Evolutionary conservation across 345 rosid genomes (phyloP).

Genomic region (Odontarrhena argentea): DNA sequence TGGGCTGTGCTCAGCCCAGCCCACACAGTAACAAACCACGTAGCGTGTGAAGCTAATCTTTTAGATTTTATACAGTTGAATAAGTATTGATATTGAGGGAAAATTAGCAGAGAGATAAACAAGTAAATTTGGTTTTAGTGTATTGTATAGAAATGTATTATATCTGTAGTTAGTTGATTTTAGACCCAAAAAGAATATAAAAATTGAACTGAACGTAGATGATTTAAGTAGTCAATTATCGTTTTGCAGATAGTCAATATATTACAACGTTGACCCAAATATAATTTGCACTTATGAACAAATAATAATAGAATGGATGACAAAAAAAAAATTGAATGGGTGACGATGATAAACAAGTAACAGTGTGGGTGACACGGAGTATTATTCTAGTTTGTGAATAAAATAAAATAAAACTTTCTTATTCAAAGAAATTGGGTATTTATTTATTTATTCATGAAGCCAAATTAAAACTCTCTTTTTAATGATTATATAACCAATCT

Average conservation of each 20-base stretch:
- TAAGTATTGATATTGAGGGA: background rate
- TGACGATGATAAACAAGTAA: background rate
- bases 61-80: background rate
- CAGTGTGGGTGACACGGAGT: constrained; percentile 19
- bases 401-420: background rate
- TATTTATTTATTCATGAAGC: background rate
- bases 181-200: no score
- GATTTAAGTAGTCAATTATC: constrained; percentile 15
- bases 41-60: constrained; percentile 35
- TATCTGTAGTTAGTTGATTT: background rate
- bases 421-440: background rate
- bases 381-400: background rate
- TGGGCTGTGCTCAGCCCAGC: no score
- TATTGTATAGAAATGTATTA: constrained; percentile 2
- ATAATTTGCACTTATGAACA: background rate
- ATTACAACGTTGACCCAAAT: constrained; percentile 10
- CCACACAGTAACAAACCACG: constrained; percentile 8
- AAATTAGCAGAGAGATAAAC: background rate
- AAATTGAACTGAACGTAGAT: background rate
- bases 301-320: no score
- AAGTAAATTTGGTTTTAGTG: background rate
- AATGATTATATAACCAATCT: no score
- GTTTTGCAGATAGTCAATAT: constrained; percentile 2
- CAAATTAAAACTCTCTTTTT: no score
- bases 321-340: no score